Conservation (phyloP, 805 yeast species). For the Scheffersomyces lignosus region DNA sequence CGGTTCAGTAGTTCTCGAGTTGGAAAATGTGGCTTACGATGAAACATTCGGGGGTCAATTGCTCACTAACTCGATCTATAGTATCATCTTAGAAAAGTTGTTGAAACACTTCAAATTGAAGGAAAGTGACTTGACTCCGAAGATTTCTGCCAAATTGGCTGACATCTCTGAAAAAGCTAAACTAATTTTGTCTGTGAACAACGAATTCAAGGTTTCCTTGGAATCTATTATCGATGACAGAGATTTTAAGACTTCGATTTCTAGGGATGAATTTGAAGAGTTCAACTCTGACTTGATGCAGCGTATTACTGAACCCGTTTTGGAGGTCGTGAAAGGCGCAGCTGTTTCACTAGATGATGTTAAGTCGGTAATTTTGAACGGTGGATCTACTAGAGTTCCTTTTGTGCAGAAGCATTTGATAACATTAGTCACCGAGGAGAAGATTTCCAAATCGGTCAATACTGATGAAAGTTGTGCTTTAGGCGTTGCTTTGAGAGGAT, state of each 20-base stretch:
- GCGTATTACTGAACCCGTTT: slow-evolving; percentile 55
- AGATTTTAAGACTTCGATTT: slow-evolving; percentile 67
- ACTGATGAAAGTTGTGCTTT: slow-evolving; percentile 94
- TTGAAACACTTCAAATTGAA: slow-evolving; percentile 41
- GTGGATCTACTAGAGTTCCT: slow-evolving; percentile 92
- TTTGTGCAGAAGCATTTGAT: slow-evolving; percentile 66
- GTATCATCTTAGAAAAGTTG: slow-evolving; percentile 61
- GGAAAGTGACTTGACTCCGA: slow-evolving; percentile 39
- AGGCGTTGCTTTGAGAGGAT: slow-evolving; percentile 87
- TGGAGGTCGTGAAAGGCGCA: slow-evolving; percentile 45
- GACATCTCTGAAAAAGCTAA: slow-evolving; percentile 90
- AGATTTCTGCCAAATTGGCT: slow-evolving; percentile 65
- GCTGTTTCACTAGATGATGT: slow-evolving; percentile 37
- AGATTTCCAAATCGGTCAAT: slow-evolving; percentile 78
- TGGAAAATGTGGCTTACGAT: slow-evolving; percentile 73
- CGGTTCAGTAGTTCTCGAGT: slow-evolving; percentile 49
- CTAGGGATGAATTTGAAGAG: slow-evolving; percentile 81
- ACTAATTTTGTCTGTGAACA: slow-evolving; percentile 81
- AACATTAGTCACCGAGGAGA: slow-evolving; percentile 56
- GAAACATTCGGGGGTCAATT: slow-evolving; percentile 72
- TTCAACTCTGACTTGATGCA: slow-evolving; percentile 42
- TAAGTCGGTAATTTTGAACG: slow-evolving; percentile 73
- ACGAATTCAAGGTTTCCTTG: slow-evolving; percentile 71
- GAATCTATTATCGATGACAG: slow-evolving; percentile 73
- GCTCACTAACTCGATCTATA: slow-evolving; percentile 66